Percentiles rank a stretch among this genome's conserved stretches.
Conservation (phyloP, 768 basidiomycete species). For the Mrakia frigida region DNA sequence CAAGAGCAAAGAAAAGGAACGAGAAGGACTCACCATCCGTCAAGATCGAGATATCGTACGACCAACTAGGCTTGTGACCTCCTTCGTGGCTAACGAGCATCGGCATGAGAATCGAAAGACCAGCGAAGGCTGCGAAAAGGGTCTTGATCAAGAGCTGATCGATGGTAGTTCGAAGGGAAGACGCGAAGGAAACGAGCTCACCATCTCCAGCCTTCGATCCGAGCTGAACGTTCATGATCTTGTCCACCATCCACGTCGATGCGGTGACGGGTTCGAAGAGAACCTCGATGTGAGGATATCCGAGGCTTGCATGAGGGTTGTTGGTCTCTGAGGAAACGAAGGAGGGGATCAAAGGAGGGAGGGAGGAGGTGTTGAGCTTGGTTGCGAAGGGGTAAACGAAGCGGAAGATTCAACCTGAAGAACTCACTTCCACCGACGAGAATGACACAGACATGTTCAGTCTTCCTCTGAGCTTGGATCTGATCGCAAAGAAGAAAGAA, state of each 20-base stretch:
- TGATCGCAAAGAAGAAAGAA: slow-evolving; percentile 42
- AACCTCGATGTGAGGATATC: slow-evolving; percentile 38
- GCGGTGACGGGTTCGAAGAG: slow-evolving; percentile 22
- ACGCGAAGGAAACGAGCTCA: slow-evolving; percentile 34
- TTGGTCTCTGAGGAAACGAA: slow-evolving; percentile 38
- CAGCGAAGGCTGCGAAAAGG: slow-evolving; percentile 61
- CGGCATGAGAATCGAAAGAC: slow-evolving; percentile 77
- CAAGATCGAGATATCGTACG: slow-evolving; percentile 70
- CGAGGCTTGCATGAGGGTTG: slow-evolving; percentile 38
- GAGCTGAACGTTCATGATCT: slow-evolving; percentile 40
- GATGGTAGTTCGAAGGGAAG: not conserved
- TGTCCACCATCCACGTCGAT: slow-evolving; percentile 42
- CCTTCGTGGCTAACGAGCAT: slow-evolving; percentile 64
- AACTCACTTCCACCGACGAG: slow-evolving; percentile 56
- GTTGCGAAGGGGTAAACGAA: not conserved
- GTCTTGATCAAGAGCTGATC: not conserved
- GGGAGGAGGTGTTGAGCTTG: not conserved
- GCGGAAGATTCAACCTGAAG: not conserved
- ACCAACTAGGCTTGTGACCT: slow-evolving; percentile 71
- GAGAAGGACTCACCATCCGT: slow-evolving; percentile 73
- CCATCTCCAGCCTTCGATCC: slow-evolving; percentile 42
- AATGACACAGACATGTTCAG: slow-evolving; percentile 87
- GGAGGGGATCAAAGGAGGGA: not conserved
- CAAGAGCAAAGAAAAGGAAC: slow-evolving; percentile 48
- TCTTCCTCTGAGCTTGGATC: slow-evolving; percentile 89